A percentile compares a stretch with the other conserved stretches of the same genome.
These are phyloP conservation scores for Marchantia polymorpha DNA, from an alignment of 225 moss, liverwort and hornwort genomes.

Conservation along the genomic window DNA sequence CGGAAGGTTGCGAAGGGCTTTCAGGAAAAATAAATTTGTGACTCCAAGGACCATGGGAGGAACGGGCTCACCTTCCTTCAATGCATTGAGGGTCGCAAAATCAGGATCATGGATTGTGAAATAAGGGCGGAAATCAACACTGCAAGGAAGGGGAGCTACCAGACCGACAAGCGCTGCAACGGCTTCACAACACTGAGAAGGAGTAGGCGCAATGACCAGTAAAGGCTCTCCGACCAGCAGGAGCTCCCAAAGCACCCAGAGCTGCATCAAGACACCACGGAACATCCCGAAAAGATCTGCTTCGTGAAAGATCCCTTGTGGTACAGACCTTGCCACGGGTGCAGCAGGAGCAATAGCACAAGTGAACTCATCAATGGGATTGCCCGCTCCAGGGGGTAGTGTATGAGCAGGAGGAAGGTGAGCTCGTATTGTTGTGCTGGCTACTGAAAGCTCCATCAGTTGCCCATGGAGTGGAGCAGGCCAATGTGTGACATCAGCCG, in stretches of 20 bases:
- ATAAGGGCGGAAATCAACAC: slow-evolving; percentile 94
- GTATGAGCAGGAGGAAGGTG: slow-evolving; percentile 98
- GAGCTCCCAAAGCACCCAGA: slow-evolving; percentile 99
- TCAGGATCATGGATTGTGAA: slow-evolving; percentile 99
- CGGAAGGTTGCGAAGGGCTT: slow-evolving; percentile 73
- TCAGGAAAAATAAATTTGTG: slow-evolving; percentile 94
- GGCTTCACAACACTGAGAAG: slow-evolving; percentile 93
- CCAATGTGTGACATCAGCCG: slow-evolving; percentile 78
- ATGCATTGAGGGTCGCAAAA: slow-evolving; percentile 68
- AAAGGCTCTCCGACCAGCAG: slow-evolving; percentile 92
- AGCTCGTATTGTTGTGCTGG: slow-evolving; percentile 62
- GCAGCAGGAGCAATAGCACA: slow-evolving; percentile 90
- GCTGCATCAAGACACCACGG: slow-evolving; percentile 94
- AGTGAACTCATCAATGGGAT: slow-evolving; percentile 94
- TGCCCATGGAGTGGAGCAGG: slow-evolving; percentile 92
- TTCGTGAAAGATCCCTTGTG: slow-evolving; percentile 93
- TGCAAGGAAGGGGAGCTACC: slow-evolving; percentile 96
- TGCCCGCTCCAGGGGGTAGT: slow-evolving; percentile 91
- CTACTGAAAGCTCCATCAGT: slow-evolving; percentile 82
- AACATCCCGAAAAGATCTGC: slow-evolving; percentile 94
- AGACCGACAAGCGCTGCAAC: slow-evolving; percentile 87
- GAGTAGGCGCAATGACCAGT: slow-evolving; percentile 90
- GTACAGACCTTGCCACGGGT: slow-evolving; percentile 76
- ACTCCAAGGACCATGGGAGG: slow-evolving; percentile 95
- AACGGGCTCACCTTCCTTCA: slow-evolving; percentile 86